Base-by-base conservation (phyloP, 140 eudicot genomes). In the Bidens hawaiensis region DNA sequence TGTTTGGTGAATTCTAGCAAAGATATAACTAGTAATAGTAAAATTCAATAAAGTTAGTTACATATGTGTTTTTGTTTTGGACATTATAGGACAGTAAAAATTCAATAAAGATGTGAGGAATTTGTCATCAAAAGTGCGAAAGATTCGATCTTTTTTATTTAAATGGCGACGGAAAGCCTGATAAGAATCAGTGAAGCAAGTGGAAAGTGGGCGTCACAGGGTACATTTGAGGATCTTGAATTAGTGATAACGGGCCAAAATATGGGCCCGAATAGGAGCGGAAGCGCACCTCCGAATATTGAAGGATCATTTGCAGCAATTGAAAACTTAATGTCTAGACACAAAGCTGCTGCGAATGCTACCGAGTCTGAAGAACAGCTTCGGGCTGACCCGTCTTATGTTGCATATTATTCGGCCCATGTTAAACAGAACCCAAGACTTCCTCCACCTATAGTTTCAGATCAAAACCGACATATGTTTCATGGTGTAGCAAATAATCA, bases 251-350 rank as follows among this genome's bases (percentile, higher is more conserved):
- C 75, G 40, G 76, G 78, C 16, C 82, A 83, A 64, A 75, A 33
- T 75, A 17, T 14, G 48, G 74, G 62, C 57, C 94, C 87, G n/a
- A 74, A 73, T 61, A 81, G 96, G 41, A 84, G 94, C 30, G 96
- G 78, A 57, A 87, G 96, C 71, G 96, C 96, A 42, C 96, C 96
- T 27, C 96, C 96, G 27, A 87, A 80, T 54, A 81, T 87, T 77
- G 96, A 87, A 69, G 94, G 94, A 40, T 87, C 96, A 26, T 65
- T 84, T 57, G 89, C 96, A 14, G 94, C 96, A 13, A 75, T 82
- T 19, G 83, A 76, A 54, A 84, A 81, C 71, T 75, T 87, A 14
- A 55, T 84, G 70, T 64, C 82, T 53, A 69, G 75, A 38, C 74
- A 50, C 36, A 64, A 72, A 47, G 66, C 71, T 56, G 57, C 77